phyloP scores from a whole-genome alignment of 345 rosid species.

The Murraya paniculata region DNA sequence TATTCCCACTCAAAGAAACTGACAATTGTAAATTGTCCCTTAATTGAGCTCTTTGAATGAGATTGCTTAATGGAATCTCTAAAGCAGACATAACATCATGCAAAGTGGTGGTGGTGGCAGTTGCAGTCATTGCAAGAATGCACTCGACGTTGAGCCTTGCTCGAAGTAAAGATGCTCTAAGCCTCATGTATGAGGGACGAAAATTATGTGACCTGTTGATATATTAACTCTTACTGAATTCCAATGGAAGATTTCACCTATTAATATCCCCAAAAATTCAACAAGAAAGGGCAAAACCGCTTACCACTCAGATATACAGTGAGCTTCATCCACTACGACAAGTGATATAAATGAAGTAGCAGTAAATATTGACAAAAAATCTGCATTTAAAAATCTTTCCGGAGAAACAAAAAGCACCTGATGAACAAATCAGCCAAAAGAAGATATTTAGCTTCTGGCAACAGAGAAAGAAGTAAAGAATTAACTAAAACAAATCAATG shows the following conservation, averaged over 20 bases:
- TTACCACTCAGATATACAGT: slow-evolving; percentile 96
- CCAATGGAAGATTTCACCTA: neutral
- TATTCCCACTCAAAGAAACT: slow-evolving; percentile 68
- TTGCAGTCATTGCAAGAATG: slow-evolving; percentile 98
- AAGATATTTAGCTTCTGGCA: slow-evolving; percentile 6
- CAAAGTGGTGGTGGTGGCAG: slow-evolving; percentile 74
- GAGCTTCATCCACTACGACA: slow-evolving; percentile 97
- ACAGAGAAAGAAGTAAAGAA: neutral
- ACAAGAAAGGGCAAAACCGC: slow-evolving; percentile 22
- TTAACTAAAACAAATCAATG: neutral
- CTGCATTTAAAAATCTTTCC: slow-evolving; percentile 74
- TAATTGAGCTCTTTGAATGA: slow-evolving; percentile 60
- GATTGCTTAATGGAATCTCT: slow-evolving; percentile 78
- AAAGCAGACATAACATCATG: slow-evolving; percentile 79
- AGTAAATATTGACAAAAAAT: slow-evolving; percentile 67
- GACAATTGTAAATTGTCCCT: slow-evolving; percentile 78
- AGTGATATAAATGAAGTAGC: slow-evolving; percentile 51
- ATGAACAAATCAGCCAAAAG: slow-evolving; percentile 9
- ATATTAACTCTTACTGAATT: slow-evolving; percentile 11
- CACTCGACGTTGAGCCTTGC: slow-evolving; percentile 59
- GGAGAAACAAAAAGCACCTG: slow-evolving; percentile 99
- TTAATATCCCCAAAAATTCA: neutral
- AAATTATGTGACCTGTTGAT: slow-evolving; percentile 89
- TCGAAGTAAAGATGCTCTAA: slow-evolving; percentile 78
- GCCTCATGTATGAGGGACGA: slow-evolving; percentile 95